Evolutionary conservation across 805 yeast species (phyloP), one percentile per base, ranked within the genome.

Genomic region (Clavispora phyllophila): DNA sequence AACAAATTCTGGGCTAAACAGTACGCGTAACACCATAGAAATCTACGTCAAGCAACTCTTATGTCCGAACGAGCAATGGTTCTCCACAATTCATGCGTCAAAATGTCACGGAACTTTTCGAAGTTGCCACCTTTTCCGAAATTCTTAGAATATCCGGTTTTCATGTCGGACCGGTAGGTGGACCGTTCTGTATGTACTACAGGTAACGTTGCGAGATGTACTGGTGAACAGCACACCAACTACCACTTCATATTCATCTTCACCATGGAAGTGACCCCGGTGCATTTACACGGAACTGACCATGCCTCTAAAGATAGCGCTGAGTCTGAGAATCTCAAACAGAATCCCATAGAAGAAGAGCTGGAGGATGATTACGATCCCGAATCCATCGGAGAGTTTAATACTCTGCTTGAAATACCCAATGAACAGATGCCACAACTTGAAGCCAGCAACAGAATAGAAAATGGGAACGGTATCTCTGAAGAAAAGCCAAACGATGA

Each of bases 351-450:
- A 12, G 36, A 28, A 18, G 28, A 41, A 5, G 50, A 38, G 4
- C 44, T 43, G n/a, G 48, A 48, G 13, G 54, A 49, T 24, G 51
- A 43, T 22, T 49, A 49, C 18, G 53, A 49, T 28, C 53, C 53
- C 2, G 53, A 49, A 33, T 18, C 31, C 10, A 37, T 29, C 14
- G 32, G 33, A 29, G 33, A 17, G 13, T 17, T 29, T 10, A 8
- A 5, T 9, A 9, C 33, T 3, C 13, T 20, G 7, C 5, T 25
- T 2, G 28, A 13, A 5, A 3, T 6, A 10, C 4, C 28, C 5
- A 25, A 10, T 25, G 28, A 7, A 3, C 14, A 25, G 5, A 25
- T 13, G 13, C n/a, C 13, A 12, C 5, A 10, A 13, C n/a, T 12
- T 9, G 28, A 12, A 7, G 14, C 28, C 14, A 12, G 13, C 25